Conservation (phyloP, 2,329 filamentous ascomycete species). For the Xylaria polymorpha region DNA sequence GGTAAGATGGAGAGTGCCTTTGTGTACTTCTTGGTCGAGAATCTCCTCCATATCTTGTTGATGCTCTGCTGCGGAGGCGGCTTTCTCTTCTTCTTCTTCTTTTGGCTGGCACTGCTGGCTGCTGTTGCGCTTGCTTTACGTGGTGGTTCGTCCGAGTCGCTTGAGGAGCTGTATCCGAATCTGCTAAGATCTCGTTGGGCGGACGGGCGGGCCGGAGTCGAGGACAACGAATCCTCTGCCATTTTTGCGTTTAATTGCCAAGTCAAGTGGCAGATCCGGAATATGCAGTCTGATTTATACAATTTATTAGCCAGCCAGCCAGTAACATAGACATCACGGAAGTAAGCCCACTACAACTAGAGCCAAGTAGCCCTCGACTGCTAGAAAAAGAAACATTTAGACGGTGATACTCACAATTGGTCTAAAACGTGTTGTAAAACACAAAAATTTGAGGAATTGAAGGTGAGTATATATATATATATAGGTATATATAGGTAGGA, state of each 20-base stretch:
- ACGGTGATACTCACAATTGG: conserved; percentile 6
- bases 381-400: neutral
- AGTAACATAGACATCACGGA: neutral
- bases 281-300: conserved; percentile 5
- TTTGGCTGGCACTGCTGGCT: conserved; percentile 56
- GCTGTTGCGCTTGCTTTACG: conserved; percentile 50
- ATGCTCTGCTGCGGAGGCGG: conserved; percentile 73
- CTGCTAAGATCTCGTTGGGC: conserved; percentile 44
- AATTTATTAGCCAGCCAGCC: conserved; percentile 8
- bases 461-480: neutral
- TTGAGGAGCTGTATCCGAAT: conserved; percentile 62
- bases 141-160: conserved; percentile 60
- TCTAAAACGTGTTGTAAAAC: neutral
- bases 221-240: conserved; percentile 17
- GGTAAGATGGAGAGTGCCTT: conserved; percentile 74
- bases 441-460: neutral
- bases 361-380: neutral
- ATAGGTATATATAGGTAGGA: neutral
- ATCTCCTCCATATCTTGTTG: conserved; percentile 73
- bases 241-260: conserved; percentile 19
- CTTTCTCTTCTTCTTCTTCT: conserved; percentile 68
- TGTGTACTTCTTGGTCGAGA: conserved; percentile 70
- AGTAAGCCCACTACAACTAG: neutral
- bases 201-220: conserved; percentile 33
- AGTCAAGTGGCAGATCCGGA: neutral